phyloP scores from a whole-genome alignment of 768 basidiomycete species.

The Hericium coralloides region DNA sequence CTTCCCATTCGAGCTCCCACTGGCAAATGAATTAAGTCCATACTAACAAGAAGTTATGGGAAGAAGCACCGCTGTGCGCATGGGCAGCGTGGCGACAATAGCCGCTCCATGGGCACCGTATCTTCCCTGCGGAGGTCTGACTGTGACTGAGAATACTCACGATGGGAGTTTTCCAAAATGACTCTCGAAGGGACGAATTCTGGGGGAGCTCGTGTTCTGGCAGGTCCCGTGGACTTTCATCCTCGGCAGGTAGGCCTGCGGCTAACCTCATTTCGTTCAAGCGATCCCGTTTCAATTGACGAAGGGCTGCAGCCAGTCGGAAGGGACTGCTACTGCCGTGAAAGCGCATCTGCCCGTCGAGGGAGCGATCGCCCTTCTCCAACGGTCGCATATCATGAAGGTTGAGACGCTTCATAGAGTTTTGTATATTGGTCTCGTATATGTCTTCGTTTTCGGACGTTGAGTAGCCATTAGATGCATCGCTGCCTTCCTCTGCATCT shows the following conservation, averaged over 20 bases:
- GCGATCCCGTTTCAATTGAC: conserved; percentile 3
- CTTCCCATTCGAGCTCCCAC: conserved; percentile 57
- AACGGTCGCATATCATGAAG: conserved; percentile 4
- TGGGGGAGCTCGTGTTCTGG: not conserved
- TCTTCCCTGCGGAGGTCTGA: no score
- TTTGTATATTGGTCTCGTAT: not conserved
- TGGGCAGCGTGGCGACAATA: not conserved
- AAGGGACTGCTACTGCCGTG: conserved; percentile 10
- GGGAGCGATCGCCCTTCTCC: conserved; percentile 8
- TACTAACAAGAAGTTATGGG: not conserved
- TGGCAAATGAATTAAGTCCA: conserved; percentile 16
- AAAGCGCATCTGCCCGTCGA: conserved; percentile 8
- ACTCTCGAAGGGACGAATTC: conserved; percentile 1
- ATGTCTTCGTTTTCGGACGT: conserved; percentile 3
- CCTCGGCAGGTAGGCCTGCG: not conserved
- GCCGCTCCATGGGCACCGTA: not conserved
- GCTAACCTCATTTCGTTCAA: conserved; percentile 1
- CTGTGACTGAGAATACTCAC: conserved; percentile 6
- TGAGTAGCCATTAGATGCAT: not conserved
- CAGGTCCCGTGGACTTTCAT: not conserved
- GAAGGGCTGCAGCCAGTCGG: conserved; percentile 3
- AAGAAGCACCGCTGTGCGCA: not conserved
- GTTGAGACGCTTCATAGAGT: conserved; percentile 7
- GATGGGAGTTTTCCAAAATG: conserved; percentile 10
- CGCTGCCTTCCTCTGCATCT: not conserved